Base-by-base conservation (phyloP, 495 filamentous ascomycete species). In the Aspergillus hancockii region DNA sequence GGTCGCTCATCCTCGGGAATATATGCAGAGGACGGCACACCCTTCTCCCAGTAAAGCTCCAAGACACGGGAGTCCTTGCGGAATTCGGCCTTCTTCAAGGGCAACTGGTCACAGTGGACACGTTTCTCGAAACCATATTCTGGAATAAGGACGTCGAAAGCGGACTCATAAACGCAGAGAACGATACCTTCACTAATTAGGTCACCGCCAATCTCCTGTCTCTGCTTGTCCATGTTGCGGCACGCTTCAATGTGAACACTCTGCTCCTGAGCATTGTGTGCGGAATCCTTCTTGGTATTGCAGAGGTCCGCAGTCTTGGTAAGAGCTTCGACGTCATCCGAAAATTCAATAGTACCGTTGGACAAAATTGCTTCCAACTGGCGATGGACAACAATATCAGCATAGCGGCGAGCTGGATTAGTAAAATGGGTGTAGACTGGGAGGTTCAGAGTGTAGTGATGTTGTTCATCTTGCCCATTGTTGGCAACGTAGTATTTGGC, bases 1-100 rank as follows among this genome's bases (percentile, higher is more conserved):
- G 93, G 92, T 46, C 92, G 88, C 74, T 98, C 94, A 71, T 98
- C 94, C 67, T 98, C 94, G 8, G 94, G 95, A 57, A 98, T 88
- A 64, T 97, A 98, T 14, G 92, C 90, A 25, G 92, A 96, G 22
- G 93, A 97, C 23, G 93, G 92, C 25, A 97, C 91, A 55, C 94
- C 94, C 83, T 98, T 98, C 85, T 98, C 94, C 94, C 94, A 98
- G 79, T 97, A 98, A 6, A 98, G 83, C 73, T 98, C 94, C 51
- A 98, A 79, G 30, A 97, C 83, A 57, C 94, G 86, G 73, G 91
- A 88, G 65, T 93, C 90, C 82, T 97, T 98, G 70, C 96, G 86
- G 73, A 92, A 98, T 71, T 98, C 94, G 19, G 94, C 94, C 81
- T 98, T 98, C 84, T 97, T 97, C 61, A 98, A 78, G 14, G 94